Conservation (phyloP, 2,329 filamentous ascomycete genomes). For the Geosmithia putterillii region DNA sequence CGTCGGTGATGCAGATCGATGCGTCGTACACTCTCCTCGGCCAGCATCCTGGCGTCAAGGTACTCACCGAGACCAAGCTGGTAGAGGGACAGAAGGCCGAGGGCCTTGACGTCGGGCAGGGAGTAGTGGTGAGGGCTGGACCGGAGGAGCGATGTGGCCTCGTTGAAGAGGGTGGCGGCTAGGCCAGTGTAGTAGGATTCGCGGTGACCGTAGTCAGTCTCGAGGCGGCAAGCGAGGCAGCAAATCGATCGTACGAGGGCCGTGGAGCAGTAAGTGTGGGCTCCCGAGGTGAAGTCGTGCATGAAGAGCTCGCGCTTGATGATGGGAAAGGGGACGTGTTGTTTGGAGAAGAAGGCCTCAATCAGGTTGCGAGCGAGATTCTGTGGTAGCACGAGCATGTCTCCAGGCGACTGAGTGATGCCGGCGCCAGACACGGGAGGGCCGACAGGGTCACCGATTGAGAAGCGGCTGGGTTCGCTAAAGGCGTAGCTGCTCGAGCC, state of each 20-base stretch:
- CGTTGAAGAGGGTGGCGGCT: not conserved
- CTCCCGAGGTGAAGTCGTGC: not conserved
- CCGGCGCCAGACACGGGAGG: not conserved
- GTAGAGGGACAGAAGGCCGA: not conserved
- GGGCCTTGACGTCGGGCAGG: slow-evolving; percentile 1
- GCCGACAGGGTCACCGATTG: not conserved
- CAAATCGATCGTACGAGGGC: slow-evolving; percentile 1
- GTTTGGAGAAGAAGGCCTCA: not conserved
- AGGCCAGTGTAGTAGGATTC: not conserved
- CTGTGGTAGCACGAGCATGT: not conserved
- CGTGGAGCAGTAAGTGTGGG: not conserved
- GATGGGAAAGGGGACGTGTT: slow-evolving; percentile 1
- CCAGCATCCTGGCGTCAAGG: not conserved
- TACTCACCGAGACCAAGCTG: not conserved
- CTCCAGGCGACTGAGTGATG: not conserved
- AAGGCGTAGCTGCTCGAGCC: not conserved
- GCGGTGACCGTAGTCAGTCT: not conserved
- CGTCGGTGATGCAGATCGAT: not conserved
- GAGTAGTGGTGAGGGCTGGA: not conserved
- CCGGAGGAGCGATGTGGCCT: not conserved
- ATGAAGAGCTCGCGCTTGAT: slow-evolving; percentile 1
- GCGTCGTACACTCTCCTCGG: not conserved
- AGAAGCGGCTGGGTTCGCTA: not conserved
- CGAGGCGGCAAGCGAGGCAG: slow-evolving; percentile 1
- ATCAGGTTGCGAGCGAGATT: not conserved